Base-by-base conservation (phyloP, 2,329 filamentous ascomycete genomes). In the Hypoxylon sp. region DNA sequence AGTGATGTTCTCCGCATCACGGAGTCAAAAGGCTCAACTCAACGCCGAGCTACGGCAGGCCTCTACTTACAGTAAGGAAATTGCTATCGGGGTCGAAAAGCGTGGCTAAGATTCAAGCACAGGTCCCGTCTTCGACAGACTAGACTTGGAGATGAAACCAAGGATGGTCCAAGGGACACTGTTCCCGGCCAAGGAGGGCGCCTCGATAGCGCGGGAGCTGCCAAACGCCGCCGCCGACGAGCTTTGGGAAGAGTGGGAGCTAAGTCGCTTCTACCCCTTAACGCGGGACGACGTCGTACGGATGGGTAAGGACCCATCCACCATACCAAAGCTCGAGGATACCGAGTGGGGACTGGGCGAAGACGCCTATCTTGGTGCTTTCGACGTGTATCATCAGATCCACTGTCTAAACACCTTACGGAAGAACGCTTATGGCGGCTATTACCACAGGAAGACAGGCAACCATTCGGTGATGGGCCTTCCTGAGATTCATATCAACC, bases 331-430 rank as follows among this genome's bases (percentile, higher is more conserved):
- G 44, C 70, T 77, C 44, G 74, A 76, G 35, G 69, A 79, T 40
- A 57, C 75, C 13, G 57, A 74, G 37, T 80, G 77, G 75, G 76
- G 76, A 0, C 66, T 79, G 6, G 78, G 78, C 2, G 68, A 76
- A 17, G 76, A 80, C 22, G 76, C 77, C 2, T 80, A 81, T 59
- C 74, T 77, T 20, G 76, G 69, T 22, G 72, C 73, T 7, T 64
- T 80, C 17, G 79, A 81, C 51, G 70, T 77, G 4, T 76, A 76
- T 54, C 77, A 80, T 49, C 75, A 78, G 25, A 66, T 79, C 0
- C 79, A 81, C 63, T 80, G 79, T 61, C 71, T 80, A 37, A 78
- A 80, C 51, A 60, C 70, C 1, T 71, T 80, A 11, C 76, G 78
- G 31, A 69, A 76, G 44, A 69, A 72, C 20, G 75, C 74, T 2